Conservation (phyloP, 2,329 filamentous ascomycete genomes). For the Pseudogymnoascus sp. region DNA sequence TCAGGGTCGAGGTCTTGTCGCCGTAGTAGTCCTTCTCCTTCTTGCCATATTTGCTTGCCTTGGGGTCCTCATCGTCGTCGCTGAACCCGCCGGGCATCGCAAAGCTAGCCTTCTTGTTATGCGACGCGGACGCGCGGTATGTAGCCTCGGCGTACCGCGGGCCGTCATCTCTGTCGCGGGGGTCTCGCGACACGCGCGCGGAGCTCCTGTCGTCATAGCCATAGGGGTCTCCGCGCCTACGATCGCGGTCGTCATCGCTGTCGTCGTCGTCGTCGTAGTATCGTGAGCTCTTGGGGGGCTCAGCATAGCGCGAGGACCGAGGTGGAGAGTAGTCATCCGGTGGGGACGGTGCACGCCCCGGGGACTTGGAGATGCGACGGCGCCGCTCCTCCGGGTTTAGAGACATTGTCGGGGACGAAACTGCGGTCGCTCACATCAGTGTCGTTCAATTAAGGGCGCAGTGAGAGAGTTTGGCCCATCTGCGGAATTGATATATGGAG, state of each 20-base stretch:
- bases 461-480: background rate
- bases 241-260: background rate
- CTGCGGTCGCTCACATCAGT: slow-evolving; percentile 2
- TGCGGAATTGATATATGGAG: background rate
- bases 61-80: background rate
- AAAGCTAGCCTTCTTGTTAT: slow-evolving; percentile 3
- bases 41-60: background rate
- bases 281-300: background rate
- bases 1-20: background rate
- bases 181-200: background rate
- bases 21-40: background rate
- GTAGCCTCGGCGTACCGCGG: slow-evolving; percentile 4
- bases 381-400: slow-evolving; percentile 5
- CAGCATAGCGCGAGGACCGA: background rate
- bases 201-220: background rate
- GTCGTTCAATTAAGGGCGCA: slow-evolving; percentile 3
- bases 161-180: slow-evolving; percentile 6
- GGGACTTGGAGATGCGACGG: background rate
- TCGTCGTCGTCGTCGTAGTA: slow-evolving; percentile 7
- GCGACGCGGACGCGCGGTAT: background rate
- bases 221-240: slow-evolving; percentile 2
- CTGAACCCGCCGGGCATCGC: slow-evolving; percentile 5
- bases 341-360: background rate
- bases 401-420: slow-evolving; percentile 6
- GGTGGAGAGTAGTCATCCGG: background rate